A percentile compares a stretch with the other conserved stretches of the same genome.
These are phyloP conservation scores for Solanum ossicruentum DNA, from an alignment of 257 asterid genomes.

Conservation along the genomic window DNA sequence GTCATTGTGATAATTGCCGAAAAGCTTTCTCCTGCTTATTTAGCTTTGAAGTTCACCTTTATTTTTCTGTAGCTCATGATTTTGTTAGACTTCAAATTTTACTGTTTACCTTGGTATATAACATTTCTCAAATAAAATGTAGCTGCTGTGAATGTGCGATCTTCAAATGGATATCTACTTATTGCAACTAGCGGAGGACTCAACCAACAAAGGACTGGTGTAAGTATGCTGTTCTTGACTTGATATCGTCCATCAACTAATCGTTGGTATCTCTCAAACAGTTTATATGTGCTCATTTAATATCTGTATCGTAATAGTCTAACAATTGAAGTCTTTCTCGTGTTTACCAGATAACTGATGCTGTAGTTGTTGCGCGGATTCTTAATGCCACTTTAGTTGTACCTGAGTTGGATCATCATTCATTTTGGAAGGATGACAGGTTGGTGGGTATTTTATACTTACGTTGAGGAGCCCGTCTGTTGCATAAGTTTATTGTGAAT, in stretches of 20 bases:
- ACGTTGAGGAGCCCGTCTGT: not conserved
- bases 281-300: not conserved
- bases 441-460: conserved; percentile 19
- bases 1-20: not conserved
- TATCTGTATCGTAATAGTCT: not conserved
- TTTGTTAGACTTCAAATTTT: not conserved
- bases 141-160: conserved; percentile 69
- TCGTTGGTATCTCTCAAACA: not conserved
- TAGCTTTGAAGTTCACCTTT: not conserved
- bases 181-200: conserved; percentile 98
- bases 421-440: conserved; percentile 99
- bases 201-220: conserved; percentile 97
- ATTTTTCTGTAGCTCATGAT: not conserved
- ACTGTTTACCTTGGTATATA: not conserved
- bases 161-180: conserved; percentile 88
- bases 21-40: not conserved
- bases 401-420: conserved; percentile 94
- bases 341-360: conserved; percentile 82
- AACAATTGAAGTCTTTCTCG: conserved; percentile 1
- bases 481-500: not conserved
- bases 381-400: conserved; percentile 91
- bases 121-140: conserved; percentile 7
- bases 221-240: conserved; percentile 26
- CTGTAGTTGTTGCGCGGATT: conserved; percentile 94
- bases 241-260: not conserved